These are phyloP conservation scores for Cryptococcus sp. DNA, from an alignment of 1,284 basidiomycete genomes.

Conservation along the genomic window DNA sequence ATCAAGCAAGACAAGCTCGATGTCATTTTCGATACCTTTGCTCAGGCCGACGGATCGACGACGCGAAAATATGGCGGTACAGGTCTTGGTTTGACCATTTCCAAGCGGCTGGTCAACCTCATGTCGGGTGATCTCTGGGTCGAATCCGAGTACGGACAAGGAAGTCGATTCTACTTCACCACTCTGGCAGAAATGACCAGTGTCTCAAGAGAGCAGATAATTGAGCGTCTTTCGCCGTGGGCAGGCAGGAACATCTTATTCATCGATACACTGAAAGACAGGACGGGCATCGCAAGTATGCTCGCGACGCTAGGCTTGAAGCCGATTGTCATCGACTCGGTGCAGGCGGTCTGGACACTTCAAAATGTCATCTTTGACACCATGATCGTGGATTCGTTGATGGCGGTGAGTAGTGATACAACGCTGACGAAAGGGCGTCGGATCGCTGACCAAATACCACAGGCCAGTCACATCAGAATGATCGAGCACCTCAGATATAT, in stretches of 20 bases:
- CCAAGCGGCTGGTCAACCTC: constrained; percentile 90
- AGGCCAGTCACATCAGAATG: constrained; percentile 87
- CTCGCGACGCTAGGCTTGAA: constrained; percentile 81
- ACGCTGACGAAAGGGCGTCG: not conserved
- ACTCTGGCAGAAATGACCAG: constrained; percentile 63
- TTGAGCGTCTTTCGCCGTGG: constrained; percentile 74
- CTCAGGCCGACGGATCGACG: constrained; percentile 94
- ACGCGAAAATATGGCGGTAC: constrained; percentile 98
- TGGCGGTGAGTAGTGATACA: constrained; percentile 64
- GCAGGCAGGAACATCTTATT: constrained; percentile 75
- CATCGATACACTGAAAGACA: constrained; percentile 81
- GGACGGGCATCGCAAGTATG: constrained; percentile 73
- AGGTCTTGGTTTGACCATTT: constrained; percentile 92
- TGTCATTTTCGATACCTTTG: constrained; percentile 99
- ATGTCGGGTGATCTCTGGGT: constrained; percentile 99
- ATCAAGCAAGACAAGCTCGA: constrained; percentile 99
- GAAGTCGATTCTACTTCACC: constrained; percentile 96
- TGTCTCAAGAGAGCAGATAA: constrained; percentile 63
- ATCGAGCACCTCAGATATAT: constrained; percentile 95
- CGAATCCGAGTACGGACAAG: constrained; percentile 85
- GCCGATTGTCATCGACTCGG: constrained; percentile 74
- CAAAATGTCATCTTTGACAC: constrained; percentile 78
- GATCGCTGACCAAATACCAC: constrained; percentile 10
- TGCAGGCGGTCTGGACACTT: constrained; percentile 73
- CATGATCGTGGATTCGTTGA: constrained; percentile 88